phyloP scores from a whole-genome alignment of 129 eudicot species.

The Chrysanthemum lavandulifolium region DNA sequence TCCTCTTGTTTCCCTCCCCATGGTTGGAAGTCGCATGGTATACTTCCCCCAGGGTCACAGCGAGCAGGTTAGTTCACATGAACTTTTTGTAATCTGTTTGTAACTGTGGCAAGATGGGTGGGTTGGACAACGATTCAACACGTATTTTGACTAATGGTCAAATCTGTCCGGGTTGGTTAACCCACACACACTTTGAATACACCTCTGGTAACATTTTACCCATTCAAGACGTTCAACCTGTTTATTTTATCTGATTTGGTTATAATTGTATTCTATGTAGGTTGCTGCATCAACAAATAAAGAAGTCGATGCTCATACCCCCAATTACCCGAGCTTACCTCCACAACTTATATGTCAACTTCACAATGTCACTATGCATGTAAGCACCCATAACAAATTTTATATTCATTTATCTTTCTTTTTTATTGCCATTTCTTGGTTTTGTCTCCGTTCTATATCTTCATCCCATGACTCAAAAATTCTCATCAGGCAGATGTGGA shows the following conservation, averaged over 20 bases:
- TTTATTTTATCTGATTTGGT: not conserved
- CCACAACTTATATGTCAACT: conserved; percentile 92
- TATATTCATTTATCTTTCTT: not conserved
- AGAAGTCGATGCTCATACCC: conserved; percentile 82
- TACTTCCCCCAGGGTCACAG: conserved; percentile 98
- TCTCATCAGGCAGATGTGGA: conserved; percentile 80
- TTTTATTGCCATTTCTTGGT: not conserved
- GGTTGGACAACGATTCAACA: not conserved
- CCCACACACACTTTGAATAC: too few relatives aligned
- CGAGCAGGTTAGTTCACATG: conserved; percentile 62
- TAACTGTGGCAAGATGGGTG: too few relatives aligned
- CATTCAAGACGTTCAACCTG: not conserved
- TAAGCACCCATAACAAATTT: conserved; percentile 27
- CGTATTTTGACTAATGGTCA: too few relatives aligned
- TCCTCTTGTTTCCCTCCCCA: conserved; percentile 88
- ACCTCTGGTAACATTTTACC: too few relatives aligned
- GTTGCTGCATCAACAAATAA: conserved; percentile 90
- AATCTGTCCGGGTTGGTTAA: too few relatives aligned
- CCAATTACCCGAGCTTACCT: conserved; percentile 83
- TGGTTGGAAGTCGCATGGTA: conserved; percentile 84
- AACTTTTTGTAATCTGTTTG: not conserved
- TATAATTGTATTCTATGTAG: conserved; percentile 29
- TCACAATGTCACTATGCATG: conserved; percentile 95
- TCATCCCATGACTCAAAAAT: conserved; percentile 21
- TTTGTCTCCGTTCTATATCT: not conserved